These are phyloP conservation scores for Gaertneriomyces sp. DNA, from an alignment of 192 early-diverging fungal species.

Conservation along the genomic window DNA sequence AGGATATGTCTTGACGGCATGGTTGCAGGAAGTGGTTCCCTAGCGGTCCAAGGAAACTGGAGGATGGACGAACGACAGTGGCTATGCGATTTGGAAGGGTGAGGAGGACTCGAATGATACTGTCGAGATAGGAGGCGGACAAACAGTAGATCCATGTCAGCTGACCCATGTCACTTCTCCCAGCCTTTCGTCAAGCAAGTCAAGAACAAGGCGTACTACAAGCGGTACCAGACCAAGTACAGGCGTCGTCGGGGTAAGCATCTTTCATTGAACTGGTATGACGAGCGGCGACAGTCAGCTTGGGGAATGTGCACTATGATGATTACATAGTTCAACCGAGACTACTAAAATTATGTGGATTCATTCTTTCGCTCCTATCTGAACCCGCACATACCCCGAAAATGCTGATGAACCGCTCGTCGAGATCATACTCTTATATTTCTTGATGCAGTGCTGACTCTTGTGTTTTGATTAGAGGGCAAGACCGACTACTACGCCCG, in stretches of 20 bases:
- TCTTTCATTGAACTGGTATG: no score
- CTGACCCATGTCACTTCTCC: background rate
- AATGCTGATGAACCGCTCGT: no score
- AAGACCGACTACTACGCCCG: constrained; percentile 99
- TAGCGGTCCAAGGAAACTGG: no score
- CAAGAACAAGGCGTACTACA: constrained; percentile 99
- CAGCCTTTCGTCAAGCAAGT: constrained; percentile 67
- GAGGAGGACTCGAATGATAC: no score
- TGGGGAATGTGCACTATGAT: constrained; percentile 45
- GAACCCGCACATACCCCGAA: constrained; percentile 32
- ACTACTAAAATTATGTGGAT: constrained; percentile 48
- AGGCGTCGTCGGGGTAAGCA: constrained; percentile 90
- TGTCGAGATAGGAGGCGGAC: no score
- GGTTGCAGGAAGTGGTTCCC: no score
- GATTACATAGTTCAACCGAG: constrained; percentile 84
- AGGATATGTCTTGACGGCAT: no score
- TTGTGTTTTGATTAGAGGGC: constrained; percentile 68
- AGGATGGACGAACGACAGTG: no score
- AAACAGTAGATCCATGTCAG: no score
- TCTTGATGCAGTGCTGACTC: background rate
- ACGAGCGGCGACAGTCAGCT: background rate
- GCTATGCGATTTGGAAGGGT: no score
- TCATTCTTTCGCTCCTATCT: constrained; percentile 90
- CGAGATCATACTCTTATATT: no score
- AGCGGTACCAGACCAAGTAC: constrained; percentile 99